Base-by-base conservation (phyloP, 2,329 filamentous ascomycete species). In the Talaromyces sp. region DNA sequence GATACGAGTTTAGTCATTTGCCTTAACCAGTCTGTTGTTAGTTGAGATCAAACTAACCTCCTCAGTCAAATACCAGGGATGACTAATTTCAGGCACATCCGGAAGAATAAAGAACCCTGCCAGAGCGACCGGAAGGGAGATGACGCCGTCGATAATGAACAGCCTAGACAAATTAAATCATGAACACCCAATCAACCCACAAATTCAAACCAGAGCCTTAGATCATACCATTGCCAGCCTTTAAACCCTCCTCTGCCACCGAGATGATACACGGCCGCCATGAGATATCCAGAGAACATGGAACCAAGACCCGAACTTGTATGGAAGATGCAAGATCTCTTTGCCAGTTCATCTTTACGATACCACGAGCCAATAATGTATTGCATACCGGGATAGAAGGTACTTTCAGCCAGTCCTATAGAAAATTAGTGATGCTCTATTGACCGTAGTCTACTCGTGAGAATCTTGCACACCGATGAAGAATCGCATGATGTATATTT, bases 321-420 rank as follows among this genome's bases (percentile, higher is more conserved):
- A 63, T 84, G 82, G 69, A 85, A 84, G 10, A 85, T 84, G 60
- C 81, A 83, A 1, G 81, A 80, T 14, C 83, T 73, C 66, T 85
- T 85, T 0, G 82, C 82, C 0, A 85, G 75, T 66, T 85, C 83
- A 47, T 81, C 78, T 60, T 77, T 76, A 6, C 81, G 75, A 67
- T 84, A 84, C 83, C 82, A 84, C 0, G 76, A 80, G 1, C 82
- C 82, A 22, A 84, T 81, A 22, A 84, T 80, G 64, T 81, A 83
- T 63, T 83, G 81, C 76, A 83, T 83, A 2, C 82, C 83, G 0
- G 82, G 82, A 61, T 84, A 85, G 68, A 84, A 84, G 0, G 79
- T 81, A 19, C 77, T 80, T 68, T 67, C 66, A 4, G 66, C 66
- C 4, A 67, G 63, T n/a, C 66, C 60, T 65, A 22, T 35, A 50